Conservation (phyloP, 768 basidiomycete species). For the Russula sp. region DNA sequence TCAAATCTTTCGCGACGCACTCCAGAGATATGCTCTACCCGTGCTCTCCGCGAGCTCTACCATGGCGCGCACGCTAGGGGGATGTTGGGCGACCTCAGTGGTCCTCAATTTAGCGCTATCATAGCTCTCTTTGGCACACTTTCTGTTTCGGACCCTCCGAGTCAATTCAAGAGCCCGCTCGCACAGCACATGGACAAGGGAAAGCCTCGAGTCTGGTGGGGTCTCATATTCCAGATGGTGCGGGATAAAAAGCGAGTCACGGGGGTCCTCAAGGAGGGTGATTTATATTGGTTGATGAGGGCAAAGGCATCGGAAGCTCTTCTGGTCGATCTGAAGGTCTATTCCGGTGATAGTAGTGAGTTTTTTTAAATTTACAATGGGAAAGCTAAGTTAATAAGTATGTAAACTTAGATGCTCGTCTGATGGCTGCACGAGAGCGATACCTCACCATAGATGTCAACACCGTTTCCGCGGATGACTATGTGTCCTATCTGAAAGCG, state of each 20-base stretch:
- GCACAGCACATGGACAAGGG: conserved; percentile 25
- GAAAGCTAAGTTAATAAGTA: neutral
- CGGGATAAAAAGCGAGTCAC: conserved; percentile 37
- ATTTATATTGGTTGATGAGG: conserved; percentile 58
- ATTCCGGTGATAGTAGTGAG: conserved; percentile 14
- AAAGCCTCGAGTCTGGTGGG: conserved; percentile 37
- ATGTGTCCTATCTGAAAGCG: conserved; percentile 6
- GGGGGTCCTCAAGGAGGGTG: conserved; percentile 32
- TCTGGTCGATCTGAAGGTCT: neutral
- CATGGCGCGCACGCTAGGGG: conserved; percentile 2
- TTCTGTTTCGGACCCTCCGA: conserved; percentile 6
- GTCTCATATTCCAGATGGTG: conserved; percentile 39
- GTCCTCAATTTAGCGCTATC: conserved; percentile 15
- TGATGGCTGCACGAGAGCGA: conserved; percentile 5
- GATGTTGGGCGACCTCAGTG: conserved; percentile 11
- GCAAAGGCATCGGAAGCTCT: conserved; percentile 23
- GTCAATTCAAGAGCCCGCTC: conserved; percentile 19
- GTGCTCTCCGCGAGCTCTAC: conserved; percentile 12
- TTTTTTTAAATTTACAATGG: neutral
- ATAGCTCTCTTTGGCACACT: conserved; percentile 19
- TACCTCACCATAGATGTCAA: conserved; percentile 18
- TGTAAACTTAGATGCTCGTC: neutral
- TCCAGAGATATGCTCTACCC: conserved; percentile 7
- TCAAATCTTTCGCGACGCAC: conserved; percentile 2
- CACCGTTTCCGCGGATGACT: neutral